These are phyloP conservation scores for Cantharellus anzutake DNA, from an alignment of 768 basidiomycete species.

Conservation along the genomic window DNA sequence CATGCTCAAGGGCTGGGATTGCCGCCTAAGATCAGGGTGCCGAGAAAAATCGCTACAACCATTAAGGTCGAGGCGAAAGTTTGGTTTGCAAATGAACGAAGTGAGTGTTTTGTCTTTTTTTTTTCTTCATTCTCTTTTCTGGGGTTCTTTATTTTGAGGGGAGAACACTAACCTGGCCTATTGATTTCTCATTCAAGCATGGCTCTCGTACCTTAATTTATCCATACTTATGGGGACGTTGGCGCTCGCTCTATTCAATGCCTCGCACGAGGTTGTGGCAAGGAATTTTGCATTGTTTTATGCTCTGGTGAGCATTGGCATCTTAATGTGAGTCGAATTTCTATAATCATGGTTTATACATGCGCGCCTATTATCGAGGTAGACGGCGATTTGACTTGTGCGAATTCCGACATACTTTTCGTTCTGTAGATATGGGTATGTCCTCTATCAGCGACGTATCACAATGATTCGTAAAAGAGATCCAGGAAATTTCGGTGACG, in stretches of 20 bases:
- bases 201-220: constrained; percentile 83
- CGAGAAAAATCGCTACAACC: constrained; percentile 64
- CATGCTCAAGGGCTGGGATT: constrained; percentile 19
- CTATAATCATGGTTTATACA: neutral
- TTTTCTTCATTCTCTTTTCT: neutral
- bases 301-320: constrained; percentile 53
- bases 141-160: neutral
- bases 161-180: neutral
- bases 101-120: constrained; percentile 25
- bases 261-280: constrained; percentile 49
- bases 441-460: constrained; percentile 70
- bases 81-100: constrained; percentile 94
- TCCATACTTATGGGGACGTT: constrained; percentile 71
- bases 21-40: constrained; percentile 48
- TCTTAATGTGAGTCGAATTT: constrained; percentile 28
- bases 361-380: neutral
- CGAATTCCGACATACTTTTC: neutral
- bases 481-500: constrained; percentile 73
- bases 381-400: too few relatives aligned
- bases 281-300: constrained; percentile 69
- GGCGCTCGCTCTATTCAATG: constrained; percentile 75
- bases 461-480: constrained; percentile 80
- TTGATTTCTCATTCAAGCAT: constrained; percentile 32
- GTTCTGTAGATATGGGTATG: constrained; percentile 56
- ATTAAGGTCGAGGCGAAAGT: constrained; percentile 88